Percentiles rank a stretch among this genome's conserved stretches.
Conservation (phyloP, 1,139 yeast genomes). For the Candida gigantensis region DNA sequence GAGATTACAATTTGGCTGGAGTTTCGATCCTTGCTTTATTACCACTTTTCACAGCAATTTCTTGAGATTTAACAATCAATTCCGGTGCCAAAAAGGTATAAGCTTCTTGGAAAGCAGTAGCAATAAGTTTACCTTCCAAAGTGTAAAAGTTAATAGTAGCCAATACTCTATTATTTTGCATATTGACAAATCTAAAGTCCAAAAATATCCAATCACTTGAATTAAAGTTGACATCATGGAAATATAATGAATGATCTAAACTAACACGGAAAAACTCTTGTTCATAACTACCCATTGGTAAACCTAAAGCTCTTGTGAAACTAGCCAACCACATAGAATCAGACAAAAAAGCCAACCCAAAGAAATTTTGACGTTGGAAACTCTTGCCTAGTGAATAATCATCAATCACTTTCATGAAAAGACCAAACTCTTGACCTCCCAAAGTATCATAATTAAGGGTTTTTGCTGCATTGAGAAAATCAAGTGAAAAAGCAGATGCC, state of each 20-base stretch:
- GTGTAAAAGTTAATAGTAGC: slow-evolving; percentile 30
- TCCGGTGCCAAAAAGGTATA: slow-evolving; percentile 28
- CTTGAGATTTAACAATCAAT: slow-evolving; percentile 24
- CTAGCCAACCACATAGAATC: slow-evolving; percentile 30
- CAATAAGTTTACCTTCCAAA: slow-evolving; percentile 31
- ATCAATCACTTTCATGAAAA: slow-evolving; percentile 36
- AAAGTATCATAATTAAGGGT: slow-evolving; percentile 21
- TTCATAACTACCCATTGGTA: slow-evolving; percentile 20
- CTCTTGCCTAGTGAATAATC: slow-evolving; percentile 26
- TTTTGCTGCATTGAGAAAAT: slow-evolving; percentile 23
- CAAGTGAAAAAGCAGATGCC: slow-evolving; percentile 33
- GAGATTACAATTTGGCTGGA: slow-evolving; percentile 15
- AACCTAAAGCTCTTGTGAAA: slow-evolving; percentile 27
- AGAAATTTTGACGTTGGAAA: slow-evolving; percentile 19
- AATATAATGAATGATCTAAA: slow-evolving; percentile 42
- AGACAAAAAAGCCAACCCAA: slow-evolving; percentile 17
- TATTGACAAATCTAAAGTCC: slow-evolving; percentile 36
- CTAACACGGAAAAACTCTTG: slow-evolving; percentile 38
- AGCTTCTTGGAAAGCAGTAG: slow-evolving; percentile 41
- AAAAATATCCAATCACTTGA: slow-evolving; percentile 42
- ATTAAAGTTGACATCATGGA: slow-evolving; percentile 38
- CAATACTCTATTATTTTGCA: slow-evolving; percentile 37
- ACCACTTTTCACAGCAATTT: slow-evolving; percentile 7
- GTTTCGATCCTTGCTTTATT: slow-evolving; percentile 1
- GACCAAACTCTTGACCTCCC: slow-evolving; percentile 34